Conservation (phyloP, 2,329 filamentous ascomycete genomes). For the Colletotrichum incanum region DNA sequence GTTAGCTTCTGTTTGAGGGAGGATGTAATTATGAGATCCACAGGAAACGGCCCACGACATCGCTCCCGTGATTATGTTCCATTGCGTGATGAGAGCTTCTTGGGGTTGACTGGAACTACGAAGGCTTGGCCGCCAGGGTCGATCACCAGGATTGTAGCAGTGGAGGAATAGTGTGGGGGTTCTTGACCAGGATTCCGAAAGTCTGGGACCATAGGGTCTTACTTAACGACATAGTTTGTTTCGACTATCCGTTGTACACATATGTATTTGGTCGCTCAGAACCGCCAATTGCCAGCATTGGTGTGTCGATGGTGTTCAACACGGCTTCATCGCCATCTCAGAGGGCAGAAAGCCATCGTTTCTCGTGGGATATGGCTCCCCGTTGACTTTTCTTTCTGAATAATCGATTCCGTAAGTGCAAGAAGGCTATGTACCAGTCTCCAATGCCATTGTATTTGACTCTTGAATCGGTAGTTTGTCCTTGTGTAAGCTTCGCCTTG, state of each 20-base stretch:
- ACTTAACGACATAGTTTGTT: neutral
- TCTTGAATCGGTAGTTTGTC: no score
- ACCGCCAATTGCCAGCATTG: neutral
- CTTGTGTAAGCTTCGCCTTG: no score
- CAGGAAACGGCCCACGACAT: neutral
- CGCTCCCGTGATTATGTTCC: neutral
- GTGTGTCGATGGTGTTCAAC: neutral
- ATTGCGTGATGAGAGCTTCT: neutral
- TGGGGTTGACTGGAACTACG: neutral
- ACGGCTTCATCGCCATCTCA: neutral
- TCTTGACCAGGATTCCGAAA: neutral
- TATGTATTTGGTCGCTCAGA: neutral
- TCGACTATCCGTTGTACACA: neutral
- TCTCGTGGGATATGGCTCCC: neutral
- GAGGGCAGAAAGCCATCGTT: neutral
- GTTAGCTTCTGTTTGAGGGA: no score
- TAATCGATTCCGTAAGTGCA: neutral
- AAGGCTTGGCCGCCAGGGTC: slow-evolving; percentile 15
- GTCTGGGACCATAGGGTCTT: neutral
- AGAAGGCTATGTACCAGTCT: neutral
- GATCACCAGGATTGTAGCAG: neutral
- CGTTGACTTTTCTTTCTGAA: neutral
- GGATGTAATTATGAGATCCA: neutral
- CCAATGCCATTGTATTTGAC: no score
- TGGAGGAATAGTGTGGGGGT: neutral